These are phyloP conservation scores for Pythium dissimile DNA, from an alignment of 352 stramenopile species.

Conservation along the genomic window DNA sequence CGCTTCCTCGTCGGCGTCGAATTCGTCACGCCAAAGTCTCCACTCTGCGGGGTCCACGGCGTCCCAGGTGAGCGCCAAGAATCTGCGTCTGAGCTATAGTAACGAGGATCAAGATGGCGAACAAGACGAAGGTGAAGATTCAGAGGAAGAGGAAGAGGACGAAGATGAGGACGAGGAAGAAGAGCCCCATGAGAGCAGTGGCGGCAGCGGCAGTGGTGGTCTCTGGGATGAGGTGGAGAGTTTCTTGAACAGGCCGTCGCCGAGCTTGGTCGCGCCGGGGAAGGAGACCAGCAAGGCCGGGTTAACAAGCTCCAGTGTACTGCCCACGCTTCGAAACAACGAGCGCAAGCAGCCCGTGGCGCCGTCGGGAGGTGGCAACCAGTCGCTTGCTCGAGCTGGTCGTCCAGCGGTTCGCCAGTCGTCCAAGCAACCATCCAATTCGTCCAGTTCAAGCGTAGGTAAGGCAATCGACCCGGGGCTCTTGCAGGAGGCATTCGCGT, in stretches of 20 bases:
- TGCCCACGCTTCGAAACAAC: constrained; percentile 37
- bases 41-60: constrained; percentile 40
- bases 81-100: constrained; percentile 8
- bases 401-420: constrained; percentile 17
- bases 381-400: constrained; percentile 4
- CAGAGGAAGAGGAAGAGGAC: too few relatives aligned
- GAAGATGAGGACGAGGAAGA: constrained; percentile 23
- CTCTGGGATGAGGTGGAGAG: constrained; percentile 74
- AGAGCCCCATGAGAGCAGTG: constrained; percentile 41
- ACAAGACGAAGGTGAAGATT: constrained; percentile 17
- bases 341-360: constrained; percentile 8
- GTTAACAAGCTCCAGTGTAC: constrained; percentile 17
- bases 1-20: constrained; percentile 39
- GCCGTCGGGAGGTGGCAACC: constrained; percentile 6
- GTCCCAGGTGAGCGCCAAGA: constrained; percentile 34
- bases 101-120: constrained; percentile 17
- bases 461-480: constrained; percentile 59
- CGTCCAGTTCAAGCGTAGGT: neutral
- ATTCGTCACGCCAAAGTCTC: constrained; percentile 34
- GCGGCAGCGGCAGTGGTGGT: constrained; percentile 22
- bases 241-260: constrained; percentile 71
- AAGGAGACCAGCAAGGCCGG: constrained; percentile 30
- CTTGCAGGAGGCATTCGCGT: constrained; percentile 75
- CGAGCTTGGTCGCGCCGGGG: constrained; percentile 40
- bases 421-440: neutral